Percentiles rank a stretch among this genome's conserved stretches.
Evolutionary conservation across 2,329 filamentous ascomycete species (phyloP).

Genomic region (Fusarium coicis): DNA sequence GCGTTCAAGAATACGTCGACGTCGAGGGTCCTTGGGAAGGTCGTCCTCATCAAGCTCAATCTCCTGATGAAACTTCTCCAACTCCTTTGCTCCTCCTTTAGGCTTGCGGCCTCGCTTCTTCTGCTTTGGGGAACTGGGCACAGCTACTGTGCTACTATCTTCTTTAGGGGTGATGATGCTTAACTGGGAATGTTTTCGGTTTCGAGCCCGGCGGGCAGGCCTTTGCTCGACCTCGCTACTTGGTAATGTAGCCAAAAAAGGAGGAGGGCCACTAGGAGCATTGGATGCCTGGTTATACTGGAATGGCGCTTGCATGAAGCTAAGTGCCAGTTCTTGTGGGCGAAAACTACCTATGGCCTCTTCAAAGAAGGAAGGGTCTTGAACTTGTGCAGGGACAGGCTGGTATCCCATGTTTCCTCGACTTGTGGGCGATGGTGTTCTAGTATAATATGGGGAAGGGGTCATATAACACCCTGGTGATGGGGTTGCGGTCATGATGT

Average conservation of each 20-base stretch:
- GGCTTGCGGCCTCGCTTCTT: conserved; percentile 45
- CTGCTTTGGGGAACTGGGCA: conserved; percentile 17
- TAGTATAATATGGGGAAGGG: conserved; percentile 35
- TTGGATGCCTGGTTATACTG: conserved; percentile 23
- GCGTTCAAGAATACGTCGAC: conserved; percentile 45
- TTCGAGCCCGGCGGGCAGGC: conserved; percentile 7
- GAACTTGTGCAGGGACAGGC: conserved; percentile 27
- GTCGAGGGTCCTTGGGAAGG: conserved; percentile 38
- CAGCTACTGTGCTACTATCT: not conserved
- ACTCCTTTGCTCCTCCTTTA: conserved; percentile 29
- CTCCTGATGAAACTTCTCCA: conserved; percentile 6
- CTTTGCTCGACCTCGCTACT: conserved; percentile 26
- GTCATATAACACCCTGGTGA: conserved; percentile 35
- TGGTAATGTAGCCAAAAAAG: conserved; percentile 13
- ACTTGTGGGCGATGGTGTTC: conserved; percentile 35
- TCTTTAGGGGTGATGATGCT: conserved; percentile 19
- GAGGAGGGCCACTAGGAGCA: not conserved
- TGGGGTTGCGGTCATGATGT: conserved; percentile 24
- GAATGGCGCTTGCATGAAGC: conserved; percentile 27
- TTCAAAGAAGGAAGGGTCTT: conserved; percentile 42
- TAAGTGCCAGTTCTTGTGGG: conserved; percentile 31
- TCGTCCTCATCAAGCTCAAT: conserved; percentile 38
- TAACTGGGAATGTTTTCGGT: conserved; percentile 20
- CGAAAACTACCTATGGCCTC: conserved; percentile 40
- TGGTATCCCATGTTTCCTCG: conserved; percentile 34